Evolutionary conservation across 495 filamentous ascomycete genomes (phyloP), one percentile per base, ranked within the genome.

Genomic region (Parmelia sp.): DNA sequence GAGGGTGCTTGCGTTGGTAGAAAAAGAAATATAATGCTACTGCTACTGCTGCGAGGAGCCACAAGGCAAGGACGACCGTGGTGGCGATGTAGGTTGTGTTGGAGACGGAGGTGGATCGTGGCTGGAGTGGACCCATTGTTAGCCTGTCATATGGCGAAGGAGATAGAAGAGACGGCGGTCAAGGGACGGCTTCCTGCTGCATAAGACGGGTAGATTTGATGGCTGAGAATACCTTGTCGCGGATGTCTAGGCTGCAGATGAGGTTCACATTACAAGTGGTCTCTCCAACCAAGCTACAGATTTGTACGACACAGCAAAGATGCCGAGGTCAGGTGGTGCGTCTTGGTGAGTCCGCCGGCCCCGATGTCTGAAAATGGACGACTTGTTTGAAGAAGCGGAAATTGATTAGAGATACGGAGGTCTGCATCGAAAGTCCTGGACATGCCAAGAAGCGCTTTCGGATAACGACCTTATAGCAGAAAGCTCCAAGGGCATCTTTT

Each of bases 121-220:
- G 29, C 51, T 55, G 51, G 51, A 55, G 51, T 21, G 17, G 17
- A 0, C 27, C 17, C 51, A 33, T 55, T 31, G 1, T 53, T 11
- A 33, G 14, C 14, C 27, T 53, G 1, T 15, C 17, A 0, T 33
- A n/a, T 31, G 11, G 49, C 27, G 2, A 29, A 33, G 29, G 11
- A 55, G 51, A n/a, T 2, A 33, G 11, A 33, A 33, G 29, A 35
- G 27, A 31, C 1, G 49, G 12, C 12, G 0, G 27, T 53, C 27
- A 15, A n/a, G 29, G 2, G 51, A 55, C 51, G 51, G 29, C 51
- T 55, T 35, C 51, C 51, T 19, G 51, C 51, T 55, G 51, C 51
- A 17, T 27, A 33, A 33, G 51, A 55, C 33, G 29, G 51, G 29
- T 21, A 29, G 21, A 55, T 15, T 55, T 29, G 29, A 21, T 33